These are phyloP conservation scores for Phytophthora constricta DNA, from an alignment of 352 stramenopile species.

Conservation along the genomic window DNA sequence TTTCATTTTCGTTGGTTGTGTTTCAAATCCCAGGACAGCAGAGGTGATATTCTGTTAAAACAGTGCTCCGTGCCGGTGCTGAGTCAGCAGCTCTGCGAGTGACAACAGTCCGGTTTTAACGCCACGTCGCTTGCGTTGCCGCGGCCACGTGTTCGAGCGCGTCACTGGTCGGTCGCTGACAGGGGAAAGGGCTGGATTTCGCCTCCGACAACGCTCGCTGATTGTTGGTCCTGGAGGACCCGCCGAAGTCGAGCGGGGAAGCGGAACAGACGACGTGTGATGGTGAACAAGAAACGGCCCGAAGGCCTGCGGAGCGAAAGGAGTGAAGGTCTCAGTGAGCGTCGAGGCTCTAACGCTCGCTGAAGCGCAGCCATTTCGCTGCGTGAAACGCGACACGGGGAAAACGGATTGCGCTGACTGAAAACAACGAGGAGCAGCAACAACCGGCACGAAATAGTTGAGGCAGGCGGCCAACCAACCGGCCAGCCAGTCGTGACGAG, in stretches of 20 bases:
- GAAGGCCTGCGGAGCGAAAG: slow-evolving; percentile 14
- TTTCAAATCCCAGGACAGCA: slow-evolving; percentile 10
- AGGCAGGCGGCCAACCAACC: slow-evolving; percentile 13
- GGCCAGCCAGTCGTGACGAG: slow-evolving; percentile 23
- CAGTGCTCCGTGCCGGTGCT: no score
- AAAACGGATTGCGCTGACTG: slow-evolving; percentile 30
- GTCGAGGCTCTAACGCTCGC: slow-evolving; percentile 39
- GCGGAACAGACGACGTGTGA: slow-evolving; percentile 37
- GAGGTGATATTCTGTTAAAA: no score
- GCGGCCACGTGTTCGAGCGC: slow-evolving; percentile 28
- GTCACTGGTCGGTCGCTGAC: slow-evolving; percentile 21
- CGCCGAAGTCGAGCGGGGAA: slow-evolving; percentile 23
- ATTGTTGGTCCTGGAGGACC: background rate
- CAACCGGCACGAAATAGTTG: slow-evolving; percentile 31
- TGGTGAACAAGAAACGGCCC: slow-evolving; percentile 42
- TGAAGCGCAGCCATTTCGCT: slow-evolving; percentile 36
- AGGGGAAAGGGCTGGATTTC: slow-evolving; percentile 34
- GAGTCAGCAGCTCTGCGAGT: no score
- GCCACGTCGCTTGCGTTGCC: slow-evolving; percentile 31
- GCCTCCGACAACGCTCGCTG: no score
- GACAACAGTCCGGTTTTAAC: slow-evolving; percentile 9
- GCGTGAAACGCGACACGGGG: slow-evolving; percentile 35
- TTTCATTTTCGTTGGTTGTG: slow-evolving; percentile 19
- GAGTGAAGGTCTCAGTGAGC: slow-evolving; percentile 29
- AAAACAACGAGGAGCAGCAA: slow-evolving; percentile 30